Percentiles rank a stretch among this genome's conserved stretches.
phyloP scores from a whole-genome alignment of 352 stramenopile genomes.

The Phytopythium mirpurense region DNA sequence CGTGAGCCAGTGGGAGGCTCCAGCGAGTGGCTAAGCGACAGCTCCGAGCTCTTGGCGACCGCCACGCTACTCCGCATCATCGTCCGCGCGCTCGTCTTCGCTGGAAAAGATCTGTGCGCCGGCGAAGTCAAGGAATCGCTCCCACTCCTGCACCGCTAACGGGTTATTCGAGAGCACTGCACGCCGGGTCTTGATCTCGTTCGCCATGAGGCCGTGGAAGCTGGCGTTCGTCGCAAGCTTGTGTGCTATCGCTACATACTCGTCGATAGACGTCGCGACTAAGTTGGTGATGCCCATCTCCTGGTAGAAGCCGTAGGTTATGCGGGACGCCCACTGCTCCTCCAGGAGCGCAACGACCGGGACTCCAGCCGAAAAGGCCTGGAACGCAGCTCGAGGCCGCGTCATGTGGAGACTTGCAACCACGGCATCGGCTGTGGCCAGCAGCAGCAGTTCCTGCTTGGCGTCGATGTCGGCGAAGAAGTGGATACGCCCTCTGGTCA shows the following conservation, averaged over 20 bases:
- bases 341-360: conserved; percentile 60
- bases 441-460: conserved; percentile 45
- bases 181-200: conserved; percentile 33
- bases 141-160: conserved; percentile 56
- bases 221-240: conserved; percentile 35
- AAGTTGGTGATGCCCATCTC: conserved; percentile 57
- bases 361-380: conserved; percentile 53
- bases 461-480: conserved; percentile 59
- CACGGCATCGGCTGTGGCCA: conserved; percentile 51
- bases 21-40: conserved; percentile 3
- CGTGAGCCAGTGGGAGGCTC: conserved; percentile 51
- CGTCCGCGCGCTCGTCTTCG: conserved; percentile 4
- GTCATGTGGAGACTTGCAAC: conserved; percentile 55
- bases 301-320: conserved; percentile 61
- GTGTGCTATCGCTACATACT: conserved; percentile 51
- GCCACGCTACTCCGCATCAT: not conserved
- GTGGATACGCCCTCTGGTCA: conserved; percentile 28
- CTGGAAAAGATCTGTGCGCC: conserved; percentile 20
- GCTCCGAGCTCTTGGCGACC: not conserved
- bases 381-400: conserved; percentile 35
- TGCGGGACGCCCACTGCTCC: conserved; percentile 53
- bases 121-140: conserved; percentile 65
- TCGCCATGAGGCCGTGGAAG: conserved; percentile 43
- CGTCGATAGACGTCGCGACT: conserved; percentile 32
- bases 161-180: conserved; percentile 35